A percentile compares a stretch with the other conserved stretches of the same genome.
phyloP scores from a whole-genome alignment of 345 rosid genomes.

The Salix caprea region DNA sequence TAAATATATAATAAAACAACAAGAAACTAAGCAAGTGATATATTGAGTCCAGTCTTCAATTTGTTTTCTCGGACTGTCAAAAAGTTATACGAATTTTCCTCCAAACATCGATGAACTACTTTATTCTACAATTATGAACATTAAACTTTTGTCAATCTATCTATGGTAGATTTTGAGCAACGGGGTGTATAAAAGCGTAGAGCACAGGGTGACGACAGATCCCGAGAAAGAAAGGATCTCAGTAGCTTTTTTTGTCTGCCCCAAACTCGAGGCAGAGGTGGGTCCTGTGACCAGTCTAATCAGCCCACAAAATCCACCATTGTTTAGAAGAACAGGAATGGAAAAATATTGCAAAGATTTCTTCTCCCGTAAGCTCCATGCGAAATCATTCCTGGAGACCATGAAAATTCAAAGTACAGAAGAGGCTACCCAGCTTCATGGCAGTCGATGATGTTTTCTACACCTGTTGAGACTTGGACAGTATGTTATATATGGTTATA shows the following conservation, averaged over 20 bases:
- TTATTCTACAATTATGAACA: not conserved
- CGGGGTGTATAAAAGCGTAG: conserved; percentile 28
- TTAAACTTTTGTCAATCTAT: not conserved
- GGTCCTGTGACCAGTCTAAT: conserved; percentile 23
- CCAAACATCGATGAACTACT: too few species aligned
- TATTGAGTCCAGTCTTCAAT: not conserved
- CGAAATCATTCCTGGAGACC: conserved; percentile 16
- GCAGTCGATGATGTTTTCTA: too few species aligned
- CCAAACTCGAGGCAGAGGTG: conserved; percentile 22
- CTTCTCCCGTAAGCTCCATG: conserved; percentile 16
- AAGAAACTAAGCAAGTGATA: not conserved
- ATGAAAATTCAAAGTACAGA: conserved; percentile 11
- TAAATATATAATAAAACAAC: too few species aligned
- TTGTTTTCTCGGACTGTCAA: not conserved
- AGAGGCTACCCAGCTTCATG: too few species aligned
- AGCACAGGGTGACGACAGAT: conserved; percentile 29
- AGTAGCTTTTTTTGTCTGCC: conserved; percentile 20
- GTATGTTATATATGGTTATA: too few species aligned
- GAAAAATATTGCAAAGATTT: conserved; percentile 14
- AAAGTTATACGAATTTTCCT: too few species aligned
- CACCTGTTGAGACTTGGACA: too few species aligned
- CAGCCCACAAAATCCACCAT: conserved; percentile 22
- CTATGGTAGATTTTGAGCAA: conserved; percentile 29
- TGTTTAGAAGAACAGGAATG: conserved; percentile 7
- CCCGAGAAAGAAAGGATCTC: conserved; percentile 21